phyloP scores from a whole-genome alignment of 352 stramenopile species.

The Phytophthora ohioensis region DNA sequence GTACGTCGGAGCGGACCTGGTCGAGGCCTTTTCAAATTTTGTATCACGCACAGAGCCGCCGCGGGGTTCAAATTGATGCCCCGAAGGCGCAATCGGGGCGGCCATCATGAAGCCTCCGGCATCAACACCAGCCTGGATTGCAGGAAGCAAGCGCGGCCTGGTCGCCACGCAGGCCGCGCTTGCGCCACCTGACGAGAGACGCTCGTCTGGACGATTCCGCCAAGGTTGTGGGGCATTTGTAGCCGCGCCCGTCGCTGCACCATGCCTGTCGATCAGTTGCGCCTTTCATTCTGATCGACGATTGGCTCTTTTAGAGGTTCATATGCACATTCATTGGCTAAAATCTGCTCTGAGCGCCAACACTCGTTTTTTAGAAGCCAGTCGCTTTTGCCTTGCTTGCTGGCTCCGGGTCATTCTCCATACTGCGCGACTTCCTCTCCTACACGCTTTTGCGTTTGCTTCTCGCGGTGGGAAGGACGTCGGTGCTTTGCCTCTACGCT shows the following conservation, averaged over 20 bases:
- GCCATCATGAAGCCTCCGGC: background rate
- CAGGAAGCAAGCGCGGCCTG: conserved; percentile 11
- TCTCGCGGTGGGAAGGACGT: conserved; percentile 17
- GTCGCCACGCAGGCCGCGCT: conserved; percentile 22
- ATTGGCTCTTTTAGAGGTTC: conserved; percentile 18
- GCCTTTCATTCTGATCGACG: background rate
- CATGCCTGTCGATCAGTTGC: conserved; percentile 27
- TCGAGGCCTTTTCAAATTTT: conserved; percentile 25
- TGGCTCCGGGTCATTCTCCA: conserved; percentile 39
- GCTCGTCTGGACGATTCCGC: conserved; percentile 7
- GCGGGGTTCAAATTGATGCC: background rate
- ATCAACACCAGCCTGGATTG: background rate
- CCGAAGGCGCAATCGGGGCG: conserved; percentile 1
- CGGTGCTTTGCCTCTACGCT: conserved; percentile 12
- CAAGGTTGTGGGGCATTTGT: background rate
- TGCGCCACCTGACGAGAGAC: conserved; percentile 37
- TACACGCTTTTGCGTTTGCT: conserved; percentile 4
- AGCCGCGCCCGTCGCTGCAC: conserved; percentile 14
- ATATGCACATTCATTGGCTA: conserved; percentile 18
- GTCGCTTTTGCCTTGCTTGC: conserved; percentile 19
- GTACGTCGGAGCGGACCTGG: conserved; percentile 12
- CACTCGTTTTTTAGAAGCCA: conserved; percentile 42
- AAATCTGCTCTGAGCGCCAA: conserved; percentile 13
- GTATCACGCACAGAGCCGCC: conserved; percentile 6
- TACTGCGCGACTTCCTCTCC: conserved; percentile 29